A percentile compares a stretch with the other conserved stretches of the same genome.
Conservation (phyloP, 345 rosid species). For the Boechera divaricarpa region DNA sequence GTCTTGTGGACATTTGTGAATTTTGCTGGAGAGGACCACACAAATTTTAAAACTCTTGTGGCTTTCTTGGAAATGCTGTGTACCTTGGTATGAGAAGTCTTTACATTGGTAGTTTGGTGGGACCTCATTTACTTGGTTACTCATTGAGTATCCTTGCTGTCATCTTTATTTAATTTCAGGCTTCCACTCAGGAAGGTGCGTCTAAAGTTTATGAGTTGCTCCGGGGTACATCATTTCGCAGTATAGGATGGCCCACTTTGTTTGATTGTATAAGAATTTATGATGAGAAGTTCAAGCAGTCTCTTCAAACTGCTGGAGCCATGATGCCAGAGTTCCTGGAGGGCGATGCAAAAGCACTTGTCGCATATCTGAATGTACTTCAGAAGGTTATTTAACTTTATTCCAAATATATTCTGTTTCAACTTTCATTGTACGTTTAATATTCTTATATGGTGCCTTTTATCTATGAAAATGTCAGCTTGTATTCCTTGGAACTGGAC, state of each 20-base stretch:
- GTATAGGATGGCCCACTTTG: slow-evolving; percentile 92
- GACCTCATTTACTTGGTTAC: slow-evolving; percentile 17
- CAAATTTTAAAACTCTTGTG: slow-evolving; percentile 90
- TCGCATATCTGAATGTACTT: slow-evolving; percentile 93
- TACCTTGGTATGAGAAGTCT: slow-evolving; percentile 74
- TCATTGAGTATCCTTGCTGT: slow-evolving; percentile 24
- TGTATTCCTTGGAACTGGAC: not conserved
- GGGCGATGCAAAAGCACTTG: slow-evolving; percentile 97
- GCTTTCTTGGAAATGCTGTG: slow-evolving; percentile 94
- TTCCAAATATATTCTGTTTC: slow-evolving; percentile 23
- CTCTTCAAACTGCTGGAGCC: slow-evolving; percentile 86
- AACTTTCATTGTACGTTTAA: slow-evolving; percentile 9
- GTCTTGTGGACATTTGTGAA: slow-evolving; percentile 96
- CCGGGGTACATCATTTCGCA: slow-evolving; percentile 83
- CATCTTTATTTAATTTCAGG: slow-evolving; percentile 57
- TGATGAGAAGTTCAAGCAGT: slow-evolving; percentile 89
- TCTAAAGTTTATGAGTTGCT: slow-evolving; percentile 89
- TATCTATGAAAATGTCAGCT: not conserved
- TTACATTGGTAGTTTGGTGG: slow-evolving; percentile 22
- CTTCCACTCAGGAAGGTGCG: slow-evolving; percentile 94
- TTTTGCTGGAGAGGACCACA: slow-evolving; percentile 99
- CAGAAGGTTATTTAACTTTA: slow-evolving; percentile 66
- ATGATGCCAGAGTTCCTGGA: slow-evolving; percentile 89
- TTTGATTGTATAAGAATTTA: slow-evolving; percentile 87
- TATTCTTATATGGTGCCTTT: not conserved